phyloP scores from a whole-genome alignment of 169 alveolate genomes.

The Cyclospora cayetanensis region DNA sequence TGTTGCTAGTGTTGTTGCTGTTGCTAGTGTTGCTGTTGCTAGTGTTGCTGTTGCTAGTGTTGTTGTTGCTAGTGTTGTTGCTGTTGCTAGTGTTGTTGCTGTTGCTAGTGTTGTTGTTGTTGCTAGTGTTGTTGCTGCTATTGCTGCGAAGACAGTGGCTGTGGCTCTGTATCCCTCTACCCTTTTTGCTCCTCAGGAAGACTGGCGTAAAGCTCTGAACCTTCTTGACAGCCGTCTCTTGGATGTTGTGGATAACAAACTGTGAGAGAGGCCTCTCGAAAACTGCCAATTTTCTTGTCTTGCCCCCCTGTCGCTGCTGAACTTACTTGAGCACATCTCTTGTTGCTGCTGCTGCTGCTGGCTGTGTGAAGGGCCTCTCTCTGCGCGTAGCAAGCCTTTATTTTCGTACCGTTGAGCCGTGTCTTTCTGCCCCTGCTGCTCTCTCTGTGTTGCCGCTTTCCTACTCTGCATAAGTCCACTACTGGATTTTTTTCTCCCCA shows the following conservation, averaged over 20 bases:
- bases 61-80: background rate
- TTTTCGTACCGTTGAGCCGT: too few species aligned
- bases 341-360: constrained; percentile 7
- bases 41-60: background rate
- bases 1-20: background rate
- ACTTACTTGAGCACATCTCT: too few species aligned
- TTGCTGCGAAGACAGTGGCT: background rate
- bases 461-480: background rate
- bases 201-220: background rate
- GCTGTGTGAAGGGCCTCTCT: background rate
- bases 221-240: background rate
- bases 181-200: background rate
- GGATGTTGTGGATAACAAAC: background rate
- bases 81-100: background rate
- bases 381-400: too few species aligned
- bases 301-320: background rate
- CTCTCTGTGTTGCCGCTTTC: background rate
- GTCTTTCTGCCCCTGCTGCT: constrained; percentile 14
- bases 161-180: background rate
- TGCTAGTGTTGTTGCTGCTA: background rate
- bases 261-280: too few species aligned
- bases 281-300: too few species aligned
- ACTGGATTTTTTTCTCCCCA: background rate
- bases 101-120: background rate
- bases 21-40: background rate